Percentiles rank a stretch among this genome's conserved stretches.
Conservation (phyloP, 345 rosid species). For the Aethionema arabicum region DNA sequence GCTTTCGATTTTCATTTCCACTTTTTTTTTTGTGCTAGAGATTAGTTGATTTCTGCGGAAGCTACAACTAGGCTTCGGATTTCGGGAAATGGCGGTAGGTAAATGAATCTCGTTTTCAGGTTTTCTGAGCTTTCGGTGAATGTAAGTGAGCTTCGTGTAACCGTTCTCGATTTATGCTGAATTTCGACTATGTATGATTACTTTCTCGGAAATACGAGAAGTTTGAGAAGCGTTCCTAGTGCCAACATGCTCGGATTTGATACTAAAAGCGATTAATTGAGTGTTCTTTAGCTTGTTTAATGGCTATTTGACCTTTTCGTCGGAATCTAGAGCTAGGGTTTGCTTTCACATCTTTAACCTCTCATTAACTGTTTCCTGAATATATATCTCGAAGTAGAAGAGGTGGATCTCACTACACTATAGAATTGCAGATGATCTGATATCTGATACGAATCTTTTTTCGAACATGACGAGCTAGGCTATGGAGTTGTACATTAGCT, state of each 20-base stretch:
- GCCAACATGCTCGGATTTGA: conserved; percentile 4
- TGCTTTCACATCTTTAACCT: conserved; percentile 1
- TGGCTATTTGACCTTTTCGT: conserved; percentile 1
- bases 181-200: background rate
- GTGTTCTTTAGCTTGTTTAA: conserved; percentile 4
- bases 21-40: background rate
- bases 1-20: background rate
- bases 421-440: conserved; percentile 21
- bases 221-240: background rate
- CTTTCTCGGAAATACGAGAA: background rate
- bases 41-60: conserved; percentile 1
- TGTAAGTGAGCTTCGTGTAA: conserved; percentile 19
- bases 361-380: background rate
- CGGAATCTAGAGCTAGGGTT: conserved; percentile 2
- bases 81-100: background rate
- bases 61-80: background rate
- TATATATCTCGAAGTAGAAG: background rate
- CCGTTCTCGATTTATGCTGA: background rate
- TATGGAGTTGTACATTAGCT: background rate
- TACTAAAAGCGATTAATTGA: background rate
- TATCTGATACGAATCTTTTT: conserved; percentile 5
- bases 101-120: conserved; percentile 11
- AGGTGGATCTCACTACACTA: background rate
- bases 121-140: conserved; percentile 7
- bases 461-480: background rate